phyloP scores from a whole-genome alignment of 495 filamentous ascomycete species.

The Tuber umbilicatum region DNA sequence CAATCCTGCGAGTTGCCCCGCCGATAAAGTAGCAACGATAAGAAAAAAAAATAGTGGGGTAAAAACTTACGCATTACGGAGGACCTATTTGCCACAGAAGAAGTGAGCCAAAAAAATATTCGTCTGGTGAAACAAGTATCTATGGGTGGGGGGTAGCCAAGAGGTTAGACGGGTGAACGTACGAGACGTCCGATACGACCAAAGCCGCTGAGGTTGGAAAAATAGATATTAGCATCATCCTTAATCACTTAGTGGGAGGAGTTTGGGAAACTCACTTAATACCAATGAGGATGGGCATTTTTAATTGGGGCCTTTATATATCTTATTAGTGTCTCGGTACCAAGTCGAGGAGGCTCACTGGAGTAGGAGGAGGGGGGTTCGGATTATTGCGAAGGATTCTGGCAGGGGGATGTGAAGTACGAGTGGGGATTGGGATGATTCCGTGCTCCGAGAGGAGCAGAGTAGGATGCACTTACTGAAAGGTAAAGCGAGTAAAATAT shows the following conservation, averaged over 20 bases:
- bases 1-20: constrained; percentile 31
- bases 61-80: constrained; percentile 68
- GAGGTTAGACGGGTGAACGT: constrained; percentile 38
- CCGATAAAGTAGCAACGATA: constrained; percentile 30
- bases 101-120: constrained; percentile 26
- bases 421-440: background rate
- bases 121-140: background rate
- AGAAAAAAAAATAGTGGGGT: constrained; percentile 16
- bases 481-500: constrained; percentile 8
- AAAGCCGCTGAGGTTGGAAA: constrained; percentile 74
- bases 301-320: constrained; percentile 10
- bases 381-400: background rate
- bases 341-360: background rate
- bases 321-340: background rate
- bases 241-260: background rate
- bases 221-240: background rate
- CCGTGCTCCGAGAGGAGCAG: background rate
- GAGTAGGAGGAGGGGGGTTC: background rate
- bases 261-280: constrained; percentile 34
- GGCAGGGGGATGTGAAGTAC: background rate
- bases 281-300: constrained; percentile 41
- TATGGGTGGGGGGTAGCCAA: background rate
- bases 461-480: constrained; percentile 17
- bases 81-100: constrained; percentile 47
- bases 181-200: constrained; percentile 98